phyloP scores from a whole-genome alignment of 1,284 basidiomycete genomes.

The Pyrrhoderma lamaoense region DNA sequence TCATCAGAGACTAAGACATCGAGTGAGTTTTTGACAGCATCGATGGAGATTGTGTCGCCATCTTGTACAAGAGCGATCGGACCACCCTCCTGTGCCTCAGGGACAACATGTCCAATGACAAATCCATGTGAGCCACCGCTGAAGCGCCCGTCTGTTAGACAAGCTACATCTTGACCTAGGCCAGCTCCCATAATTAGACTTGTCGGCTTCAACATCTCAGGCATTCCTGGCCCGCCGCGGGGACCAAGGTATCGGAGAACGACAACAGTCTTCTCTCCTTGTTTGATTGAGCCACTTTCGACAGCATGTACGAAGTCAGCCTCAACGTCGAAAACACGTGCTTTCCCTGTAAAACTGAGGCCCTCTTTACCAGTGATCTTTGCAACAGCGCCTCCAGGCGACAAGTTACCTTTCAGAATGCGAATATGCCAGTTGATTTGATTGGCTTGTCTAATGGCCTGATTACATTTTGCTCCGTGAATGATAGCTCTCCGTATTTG shows the following conservation, averaged over 20 bases:
- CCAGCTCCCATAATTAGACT: slow-evolving; percentile 90
- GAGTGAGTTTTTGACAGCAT: slow-evolving; percentile 80
- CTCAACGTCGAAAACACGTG: slow-evolving; percentile 79
- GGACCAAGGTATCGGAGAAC: slow-evolving; percentile 86
- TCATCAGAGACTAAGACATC: slow-evolving; percentile 63
- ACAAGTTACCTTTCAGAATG: slow-evolving; percentile 81
- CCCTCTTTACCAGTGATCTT: slow-evolving; percentile 96
- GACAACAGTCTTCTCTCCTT: slow-evolving; percentile 86
- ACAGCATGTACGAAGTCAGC: slow-evolving; percentile 77
- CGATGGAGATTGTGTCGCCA: slow-evolving; percentile 80
- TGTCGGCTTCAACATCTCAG: slow-evolving; percentile 91
- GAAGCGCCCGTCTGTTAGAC: slow-evolving; percentile 90
- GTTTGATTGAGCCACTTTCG: slow-evolving; percentile 71
- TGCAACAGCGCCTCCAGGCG: slow-evolving; percentile 87
- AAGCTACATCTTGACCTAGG: slow-evolving; percentile 84
- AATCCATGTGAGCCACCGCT: slow-evolving; percentile 93
- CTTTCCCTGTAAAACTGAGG: slow-evolving; percentile 75
- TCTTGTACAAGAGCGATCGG: slow-evolving; percentile 87
- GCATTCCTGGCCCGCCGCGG: slow-evolving; percentile 89
- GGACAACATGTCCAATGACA: slow-evolving; percentile 87
- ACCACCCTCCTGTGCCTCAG: slow-evolving; percentile 84
- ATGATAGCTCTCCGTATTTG: slow-evolving; percentile 67
- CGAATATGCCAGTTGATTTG: slow-evolving; percentile 84
- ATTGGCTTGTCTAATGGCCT: slow-evolving; percentile 81
- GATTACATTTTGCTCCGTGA: slow-evolving; percentile 71